A percentile compares a stretch with the other conserved stretches of the same genome.
Evolutionary conservation across 106 monocot species (phyloP).

Genomic region (Dendrobium chrysotoxum): DNA sequence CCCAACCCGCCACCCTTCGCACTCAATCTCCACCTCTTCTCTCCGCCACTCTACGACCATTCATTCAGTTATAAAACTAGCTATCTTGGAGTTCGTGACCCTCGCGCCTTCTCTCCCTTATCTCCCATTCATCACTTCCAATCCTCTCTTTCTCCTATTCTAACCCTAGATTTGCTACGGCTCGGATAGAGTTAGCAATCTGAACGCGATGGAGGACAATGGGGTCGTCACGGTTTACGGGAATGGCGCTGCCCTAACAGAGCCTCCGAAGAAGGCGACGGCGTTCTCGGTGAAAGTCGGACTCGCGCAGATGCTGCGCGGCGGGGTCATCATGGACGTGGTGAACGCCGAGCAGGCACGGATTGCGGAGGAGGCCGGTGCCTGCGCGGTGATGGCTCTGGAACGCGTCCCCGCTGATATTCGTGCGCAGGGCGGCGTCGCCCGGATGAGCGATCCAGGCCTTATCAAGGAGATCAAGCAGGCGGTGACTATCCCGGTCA

Average conservation of each 20-base stretch:
- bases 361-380: constrained; percentile 57
- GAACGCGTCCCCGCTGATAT: constrained; percentile 79
- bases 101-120: too few species aligned
- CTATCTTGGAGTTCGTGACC: too few species aligned
- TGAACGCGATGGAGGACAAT: constrained; percentile 8
- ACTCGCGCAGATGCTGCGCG: constrained; percentile 56
- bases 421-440: constrained; percentile 54
- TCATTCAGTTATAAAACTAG: too few species aligned
- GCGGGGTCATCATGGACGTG: constrained; percentile 66
- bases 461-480: constrained; percentile 30
- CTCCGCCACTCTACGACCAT: too few species aligned
- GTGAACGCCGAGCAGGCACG: constrained; percentile 51
- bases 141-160: too few species aligned
- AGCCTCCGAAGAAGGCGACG: constrained; percentile 21
- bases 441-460: constrained; percentile 35
- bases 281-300: constrained; percentile 56
- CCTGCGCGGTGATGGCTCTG: constrained; percentile 63
- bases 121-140: too few species aligned
- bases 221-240: constrained; percentile 27
- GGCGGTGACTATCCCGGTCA: constrained; percentile 13
- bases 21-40: too few species aligned
- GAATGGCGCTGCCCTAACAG: constrained; percentile 14
- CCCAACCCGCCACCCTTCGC: too few species aligned
- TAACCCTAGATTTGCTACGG: too few species aligned
- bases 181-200: too few species aligned